These are phyloP conservation scores for Fusarium incarnatum DNA, from an alignment of 2,329 filamentous ascomycete genomes.

Conservation along the genomic window DNA sequence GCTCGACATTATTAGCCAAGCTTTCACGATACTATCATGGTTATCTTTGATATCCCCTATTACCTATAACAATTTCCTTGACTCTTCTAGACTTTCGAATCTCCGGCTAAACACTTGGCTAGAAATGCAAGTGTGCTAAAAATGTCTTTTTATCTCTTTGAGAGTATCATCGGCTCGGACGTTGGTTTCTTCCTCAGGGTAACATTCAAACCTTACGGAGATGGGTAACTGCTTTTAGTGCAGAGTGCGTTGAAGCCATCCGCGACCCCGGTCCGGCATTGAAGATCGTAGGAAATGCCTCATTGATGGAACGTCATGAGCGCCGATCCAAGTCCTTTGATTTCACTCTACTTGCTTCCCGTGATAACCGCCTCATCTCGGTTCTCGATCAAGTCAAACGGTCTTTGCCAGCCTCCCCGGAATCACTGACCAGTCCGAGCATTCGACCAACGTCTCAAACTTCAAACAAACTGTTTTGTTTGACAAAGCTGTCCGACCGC, in stretches of 20 bases:
- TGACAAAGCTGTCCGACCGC: conserved; percentile 18
- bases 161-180: conserved; percentile 10
- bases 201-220: conserved; percentile 18
- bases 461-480: conserved; percentile 31
- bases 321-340: conserved; percentile 39
- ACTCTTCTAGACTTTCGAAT: conserved; percentile 7
- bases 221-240: conserved; percentile 22
- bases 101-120: conserved; percentile 19
- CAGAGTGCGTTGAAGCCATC: conserved; percentile 18
- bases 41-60: conserved; percentile 14
- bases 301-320: conserved; percentile 25
- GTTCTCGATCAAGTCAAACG: neutral
- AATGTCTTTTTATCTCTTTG: neutral
- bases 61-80: neutral
- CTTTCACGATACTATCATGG: conserved; percentile 17
- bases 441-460: conserved; percentile 29
- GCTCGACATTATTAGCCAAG: conserved; percentile 18
- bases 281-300: conserved; percentile 34
- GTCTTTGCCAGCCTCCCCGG: conserved; percentile 14
- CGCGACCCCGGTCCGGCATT: conserved; percentile 21
- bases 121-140: conserved; percentile 3
- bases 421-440: conserved; percentile 8
- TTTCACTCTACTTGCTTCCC: conserved; percentile 11
- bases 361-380: neutral
- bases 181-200: conserved; percentile 12